These are phyloP conservation scores for Kwoniella bestiolae DNA, from an alignment of 768 basidiomycete species.

Conservation along the genomic window DNA sequence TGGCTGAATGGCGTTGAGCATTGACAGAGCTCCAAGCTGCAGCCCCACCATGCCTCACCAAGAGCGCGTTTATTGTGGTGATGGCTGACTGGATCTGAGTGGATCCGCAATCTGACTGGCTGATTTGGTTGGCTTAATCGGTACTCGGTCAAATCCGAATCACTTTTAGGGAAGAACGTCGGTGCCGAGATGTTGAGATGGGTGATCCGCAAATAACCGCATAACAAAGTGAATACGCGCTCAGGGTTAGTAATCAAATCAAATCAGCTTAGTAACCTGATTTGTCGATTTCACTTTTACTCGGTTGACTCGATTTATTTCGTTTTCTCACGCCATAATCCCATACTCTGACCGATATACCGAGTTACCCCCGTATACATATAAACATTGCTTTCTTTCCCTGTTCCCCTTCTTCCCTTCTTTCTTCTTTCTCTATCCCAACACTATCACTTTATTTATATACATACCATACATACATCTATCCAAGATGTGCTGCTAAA, in stretches of 20 bases:
- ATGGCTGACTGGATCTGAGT: not conserved
- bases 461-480: not conserved
- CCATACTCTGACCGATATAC: not conserved
- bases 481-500: slow-evolving; percentile 24
- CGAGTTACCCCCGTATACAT: not conserved
- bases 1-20: not conserved
- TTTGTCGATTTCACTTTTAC: no score
- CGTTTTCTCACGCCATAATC: slow-evolving; percentile 12
- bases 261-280: no score
- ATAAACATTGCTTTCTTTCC: slow-evolving; percentile 5
- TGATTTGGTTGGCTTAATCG: not conserved
- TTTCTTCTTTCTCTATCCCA: slow-evolving; percentile 4
- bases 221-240: no score
- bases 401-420: slow-evolving; percentile 9
- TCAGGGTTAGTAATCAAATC: not conserved
- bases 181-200: not conserved
- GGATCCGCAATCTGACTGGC: not conserved
- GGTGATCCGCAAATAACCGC: not conserved
- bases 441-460: not conserved
- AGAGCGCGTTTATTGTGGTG: not conserved
- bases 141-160: not conserved
- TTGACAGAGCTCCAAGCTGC: not conserved
- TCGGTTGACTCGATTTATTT: not conserved
- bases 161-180: no score
- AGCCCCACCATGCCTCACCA: not conserved